phyloP scores from a whole-genome alignment of 257 asterid species.

The Paulownia fortunei region DNA sequence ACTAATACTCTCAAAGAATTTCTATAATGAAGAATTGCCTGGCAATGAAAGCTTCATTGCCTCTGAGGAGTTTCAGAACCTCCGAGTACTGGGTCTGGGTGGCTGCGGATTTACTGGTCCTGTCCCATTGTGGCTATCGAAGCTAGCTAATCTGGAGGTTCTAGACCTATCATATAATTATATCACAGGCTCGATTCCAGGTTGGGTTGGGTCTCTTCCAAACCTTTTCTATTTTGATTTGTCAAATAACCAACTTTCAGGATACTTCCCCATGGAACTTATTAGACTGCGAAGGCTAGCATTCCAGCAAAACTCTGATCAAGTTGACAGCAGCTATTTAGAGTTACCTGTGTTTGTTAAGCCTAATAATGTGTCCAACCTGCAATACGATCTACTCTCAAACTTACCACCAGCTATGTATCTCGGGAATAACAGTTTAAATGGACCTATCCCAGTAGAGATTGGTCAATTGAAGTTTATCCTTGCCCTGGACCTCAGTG shows the following conservation, averaged over 20 bases:
- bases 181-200: constrained; percentile 66
- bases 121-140: constrained; percentile 67
- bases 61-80: constrained; percentile 52
- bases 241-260: constrained; percentile 61
- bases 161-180: constrained; percentile 66
- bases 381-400: constrained; percentile 73
- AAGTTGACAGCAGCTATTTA: constrained; percentile 57
- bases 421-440: constrained; percentile 54
- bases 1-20: constrained; percentile 67
- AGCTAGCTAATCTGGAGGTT: constrained; percentile 60
- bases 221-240: constrained; percentile 83
- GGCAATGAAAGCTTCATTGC: constrained; percentile 41
- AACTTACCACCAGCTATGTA: constrained; percentile 84
- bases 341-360: constrained; percentile 82
- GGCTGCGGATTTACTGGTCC: constrained; percentile 68
- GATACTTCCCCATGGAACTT: constrained; percentile 66
- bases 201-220: constrained; percentile 63
- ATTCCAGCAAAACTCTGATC: constrained; percentile 48
- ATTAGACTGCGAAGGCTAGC: constrained; percentile 54
- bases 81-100: constrained; percentile 68
- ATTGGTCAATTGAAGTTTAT: constrained; percentile 70
- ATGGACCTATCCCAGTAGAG: constrained; percentile 62
- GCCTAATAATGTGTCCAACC: constrained; percentile 70
- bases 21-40: constrained; percentile 61
- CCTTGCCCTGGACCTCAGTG: constrained; percentile 61